These are phyloP conservation scores for Xylariales sp. DNA, from an alignment of 2,329 filamentous ascomycete species.

Conservation along the genomic window DNA sequence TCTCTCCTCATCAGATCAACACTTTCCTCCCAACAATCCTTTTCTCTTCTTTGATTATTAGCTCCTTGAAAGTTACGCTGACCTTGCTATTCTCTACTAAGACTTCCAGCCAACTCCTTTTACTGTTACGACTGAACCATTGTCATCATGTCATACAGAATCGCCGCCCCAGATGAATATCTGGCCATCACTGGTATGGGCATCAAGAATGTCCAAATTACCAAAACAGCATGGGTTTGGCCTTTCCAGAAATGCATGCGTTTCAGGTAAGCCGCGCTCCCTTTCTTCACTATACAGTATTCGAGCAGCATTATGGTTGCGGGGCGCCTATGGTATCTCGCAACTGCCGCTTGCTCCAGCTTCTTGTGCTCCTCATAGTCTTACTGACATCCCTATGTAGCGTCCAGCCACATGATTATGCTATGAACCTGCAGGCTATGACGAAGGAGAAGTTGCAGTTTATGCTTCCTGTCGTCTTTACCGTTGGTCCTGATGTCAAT, in stretches of 20 bases:
- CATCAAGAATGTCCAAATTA: constrained; percentile 69
- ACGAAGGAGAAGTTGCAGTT: constrained; percentile 85
- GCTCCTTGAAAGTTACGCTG: neutral
- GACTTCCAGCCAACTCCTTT: neutral
- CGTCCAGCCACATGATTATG: constrained; percentile 76
- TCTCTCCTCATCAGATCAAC: too few species aligned
- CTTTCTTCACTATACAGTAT: neutral
- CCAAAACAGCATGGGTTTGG: constrained; percentile 70
- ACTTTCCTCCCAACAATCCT: too few species aligned
- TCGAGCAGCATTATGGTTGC: constrained; percentile 13
- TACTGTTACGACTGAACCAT: neutral
- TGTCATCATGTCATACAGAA: constrained; percentile 55
- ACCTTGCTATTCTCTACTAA: neutral
- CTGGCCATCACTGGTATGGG: constrained; percentile 81
- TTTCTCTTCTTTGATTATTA: too few species aligned
- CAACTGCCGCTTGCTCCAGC: too few species aligned
- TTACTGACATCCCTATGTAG: constrained; percentile 33
- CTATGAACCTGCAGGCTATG: constrained; percentile 81
- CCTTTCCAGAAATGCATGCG: constrained; percentile 64
- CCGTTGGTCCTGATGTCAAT: constrained; percentile 75
- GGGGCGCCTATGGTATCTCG: too few species aligned
- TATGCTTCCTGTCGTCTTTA: constrained; percentile 77
- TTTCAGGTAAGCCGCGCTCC: constrained; percentile 26
- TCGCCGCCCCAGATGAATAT: constrained; percentile 76
- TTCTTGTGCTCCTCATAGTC: too few species aligned